Base-by-base conservation (phyloP, 768 basidiomycete species). In the Lactarius sanguifluus region DNA sequence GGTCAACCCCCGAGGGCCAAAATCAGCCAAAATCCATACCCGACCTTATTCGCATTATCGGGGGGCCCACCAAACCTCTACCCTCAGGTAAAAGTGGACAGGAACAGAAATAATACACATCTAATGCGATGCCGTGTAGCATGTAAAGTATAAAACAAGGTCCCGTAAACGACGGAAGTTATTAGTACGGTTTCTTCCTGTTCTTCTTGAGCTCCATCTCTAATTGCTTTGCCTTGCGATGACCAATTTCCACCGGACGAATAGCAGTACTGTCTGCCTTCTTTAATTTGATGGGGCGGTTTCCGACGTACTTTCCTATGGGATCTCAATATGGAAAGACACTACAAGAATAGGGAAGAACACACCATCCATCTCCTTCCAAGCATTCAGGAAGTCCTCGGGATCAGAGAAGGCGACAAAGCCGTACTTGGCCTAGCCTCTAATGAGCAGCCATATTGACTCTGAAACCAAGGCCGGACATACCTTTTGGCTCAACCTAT, bases 311-410 rank as follows among this genome's bases (percentile, higher is more conserved):
- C 81, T 98, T 98, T 69, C 96, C 96, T 89, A 57, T 79, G 16
- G 30, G 40, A 62, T 47, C 34, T 70, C 18, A 63, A 32, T 43
- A 47, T 38, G 58, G 72, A 43, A 2, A 64, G 62, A 36, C 36
- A 40, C 41, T 20, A 15, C 9, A 15, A 6, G 2, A 15, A 58
- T 34, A 61, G 1, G 38, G 59, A 3, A 47, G 52, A 28, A 75
- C 90, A 41, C 71, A 92, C 96, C 96, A 76, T 98, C 95, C 96
- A 97, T 98, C 77, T 98, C 96, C 76, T 98, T 98, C 96, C 96
- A 99, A 20, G 96, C 96, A 75, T 88, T 96, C 64, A 99, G 76
- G 77, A 98, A 98, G 76, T 99, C 97, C 78, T 99, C 97, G 0
- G 97, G 97, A 74, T 98, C 97, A 54, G 92, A 93, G 77, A 98